phyloP scores from a whole-genome alignment of 1,139 yeast species.

The Taphrina pruni region DNA sequence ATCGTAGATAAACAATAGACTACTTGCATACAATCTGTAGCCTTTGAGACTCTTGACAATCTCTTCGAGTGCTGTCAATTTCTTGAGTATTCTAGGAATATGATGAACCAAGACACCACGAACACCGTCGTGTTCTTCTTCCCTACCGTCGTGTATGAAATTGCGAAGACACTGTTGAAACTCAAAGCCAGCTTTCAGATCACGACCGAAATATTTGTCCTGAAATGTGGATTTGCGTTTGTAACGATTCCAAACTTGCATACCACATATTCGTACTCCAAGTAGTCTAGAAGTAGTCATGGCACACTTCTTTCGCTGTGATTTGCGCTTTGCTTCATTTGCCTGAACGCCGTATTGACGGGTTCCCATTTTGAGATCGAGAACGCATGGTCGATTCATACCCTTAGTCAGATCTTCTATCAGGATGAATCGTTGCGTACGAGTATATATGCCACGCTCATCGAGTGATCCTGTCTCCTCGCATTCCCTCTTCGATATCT shows the following conservation, averaged over 20 bases:
- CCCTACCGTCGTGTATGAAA: constrained; percentile 77
- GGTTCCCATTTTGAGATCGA: constrained; percentile 97
- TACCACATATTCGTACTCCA: constrained; percentile 94
- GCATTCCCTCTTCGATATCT: constrained; percentile 2
- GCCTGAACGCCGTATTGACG: constrained; percentile 98
- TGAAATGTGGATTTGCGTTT: constrained; percentile 63
- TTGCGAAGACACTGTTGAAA: constrained; percentile 75
- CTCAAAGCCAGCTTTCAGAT: constrained; percentile 72
- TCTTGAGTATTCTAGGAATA: constrained; percentile 68
- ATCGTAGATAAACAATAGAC: constrained; percentile 86
- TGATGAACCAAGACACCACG: constrained; percentile 58
- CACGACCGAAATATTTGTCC: constrained; percentile 92
- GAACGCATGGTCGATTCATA: constrained; percentile 82
- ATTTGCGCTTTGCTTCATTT: constrained; percentile 66
- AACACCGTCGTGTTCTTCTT: constrained; percentile 57
- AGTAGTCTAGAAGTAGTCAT: constrained; percentile 78
- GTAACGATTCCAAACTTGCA: constrained; percentile 76
- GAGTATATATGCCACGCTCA: constrained; percentile 46
- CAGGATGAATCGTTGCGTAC: constrained; percentile 81
- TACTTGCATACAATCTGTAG: constrained; percentile 92
- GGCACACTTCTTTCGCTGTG: constrained; percentile 82
- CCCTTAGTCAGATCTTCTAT: constrained; percentile 88
- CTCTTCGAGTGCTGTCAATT: constrained; percentile 63
- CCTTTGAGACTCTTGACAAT: constrained; percentile 67
- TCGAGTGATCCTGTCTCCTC: constrained; percentile 1